These are phyloP conservation scores for Ophiostoma australiae DNA, from an alignment of 2,329 filamentous ascomycete genomes.

Conservation along the genomic window DNA sequence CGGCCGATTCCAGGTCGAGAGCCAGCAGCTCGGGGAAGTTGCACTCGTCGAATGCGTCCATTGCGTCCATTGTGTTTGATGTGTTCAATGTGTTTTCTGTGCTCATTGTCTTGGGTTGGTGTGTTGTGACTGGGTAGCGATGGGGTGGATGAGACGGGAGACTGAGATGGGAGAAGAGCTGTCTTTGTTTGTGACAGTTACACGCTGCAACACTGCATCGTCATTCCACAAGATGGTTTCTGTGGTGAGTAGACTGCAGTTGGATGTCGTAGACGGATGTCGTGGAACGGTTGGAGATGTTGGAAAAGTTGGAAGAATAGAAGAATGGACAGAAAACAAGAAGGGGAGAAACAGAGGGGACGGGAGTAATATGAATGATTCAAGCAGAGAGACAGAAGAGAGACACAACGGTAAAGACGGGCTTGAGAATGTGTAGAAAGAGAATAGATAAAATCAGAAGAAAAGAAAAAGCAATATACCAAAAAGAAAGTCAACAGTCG, in stretches of 20 bases:
- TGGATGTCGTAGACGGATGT: neutral
- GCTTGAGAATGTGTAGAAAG: neutral
- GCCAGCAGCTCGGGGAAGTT: slow-evolving; percentile 55
- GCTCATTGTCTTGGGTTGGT: slow-evolving; percentile 7
- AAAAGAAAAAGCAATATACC: neutral
- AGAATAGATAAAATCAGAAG: neutral
- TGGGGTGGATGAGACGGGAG: neutral
- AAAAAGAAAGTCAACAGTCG: slow-evolving; percentile 9
- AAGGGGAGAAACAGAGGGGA: neutral
- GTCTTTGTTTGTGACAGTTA: slow-evolving; percentile 24
- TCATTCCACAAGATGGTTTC: slow-evolving; percentile 13
- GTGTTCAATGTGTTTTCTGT: neutral
- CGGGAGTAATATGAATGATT: neutral
- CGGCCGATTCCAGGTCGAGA: slow-evolving; percentile 48
- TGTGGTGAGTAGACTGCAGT: neutral
- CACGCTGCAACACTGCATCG: slow-evolving; percentile 19
- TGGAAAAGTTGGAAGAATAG: neutral
- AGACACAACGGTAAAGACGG: slow-evolving; percentile 6
- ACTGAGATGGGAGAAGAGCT: slow-evolving; percentile 2
- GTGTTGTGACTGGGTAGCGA: neutral
- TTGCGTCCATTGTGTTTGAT: slow-evolving; percentile 21
- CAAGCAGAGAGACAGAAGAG: slow-evolving; percentile 6
- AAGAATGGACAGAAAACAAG: slow-evolving; percentile 1
- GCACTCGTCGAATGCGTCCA: slow-evolving; percentile 32
- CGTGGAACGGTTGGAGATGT: slow-evolving; percentile 1